Evolutionary conservation across 208 protist genomes (phyloP), one percentile per base, ranked within the genome.

Genomic region (Strigomonas culicis): DNA sequence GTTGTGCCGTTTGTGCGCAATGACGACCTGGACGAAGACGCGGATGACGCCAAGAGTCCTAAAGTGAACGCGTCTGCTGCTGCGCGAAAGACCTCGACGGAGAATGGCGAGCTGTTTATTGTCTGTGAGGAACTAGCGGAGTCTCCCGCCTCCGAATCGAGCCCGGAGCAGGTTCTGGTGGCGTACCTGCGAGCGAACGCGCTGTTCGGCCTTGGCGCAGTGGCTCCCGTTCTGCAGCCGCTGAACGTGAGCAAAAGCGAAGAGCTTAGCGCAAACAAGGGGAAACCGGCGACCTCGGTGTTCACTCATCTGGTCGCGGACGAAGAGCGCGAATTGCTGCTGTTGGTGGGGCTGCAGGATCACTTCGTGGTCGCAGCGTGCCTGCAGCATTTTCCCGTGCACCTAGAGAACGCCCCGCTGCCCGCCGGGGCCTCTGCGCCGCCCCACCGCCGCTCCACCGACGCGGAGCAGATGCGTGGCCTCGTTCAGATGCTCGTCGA

Each of bases 1-100:
- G 53, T 69, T 11, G n/a, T 69, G n/a, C 51, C 63, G 4, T 36
- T 68, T 2, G 50, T 68, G 32, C 19, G 41, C 21, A 47, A 36
- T 6, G 11, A 6, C 2, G 50, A 58, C 11, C 30, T 17, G 13
- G 24, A 39, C n/a, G 46, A 59, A 31, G 53, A 59, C 11, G 36
- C 36, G 6, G 36, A 6, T 6, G 36, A 11, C 24, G 6, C 24
- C 4, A 25, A 58, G 21, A 58, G 49, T 53, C 49, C 49, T 53
- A 30, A 30, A 24, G 49, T 53, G 49, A 30, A n/a, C n/a, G n/a
- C n/a, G n/a, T n/a, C n/a, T n/a, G n/a, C n/a, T n/a, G n/a, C n/a
- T n/a, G n/a, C 49, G 8, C 21, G 27, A 53, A 19, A 30, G 10
- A 24, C 49, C 8, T 30, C 21, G 21, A 24, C 21, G 21, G 27